These are phyloP conservation scores for Anisogramma anomala DNA, from an alignment of 2,329 filamentous ascomycete species.

Conservation along the genomic window DNA sequence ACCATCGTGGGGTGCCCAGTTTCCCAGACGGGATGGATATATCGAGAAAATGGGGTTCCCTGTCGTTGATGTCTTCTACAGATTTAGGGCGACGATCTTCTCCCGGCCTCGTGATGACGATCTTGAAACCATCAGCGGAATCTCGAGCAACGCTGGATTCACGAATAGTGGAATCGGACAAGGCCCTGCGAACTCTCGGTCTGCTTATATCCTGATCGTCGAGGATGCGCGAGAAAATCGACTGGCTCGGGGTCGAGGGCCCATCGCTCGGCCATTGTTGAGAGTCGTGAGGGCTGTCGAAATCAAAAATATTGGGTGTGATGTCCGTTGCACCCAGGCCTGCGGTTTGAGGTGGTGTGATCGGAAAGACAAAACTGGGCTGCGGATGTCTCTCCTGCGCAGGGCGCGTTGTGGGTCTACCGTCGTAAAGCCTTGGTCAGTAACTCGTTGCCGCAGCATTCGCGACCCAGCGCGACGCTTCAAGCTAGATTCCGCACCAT, in stretches of 20 bases:
- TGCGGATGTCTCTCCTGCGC: conserved; percentile 50
- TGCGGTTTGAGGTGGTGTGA: conserved; percentile 48
- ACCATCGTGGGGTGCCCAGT: conserved; percentile 73
- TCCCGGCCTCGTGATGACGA: conserved; percentile 64
- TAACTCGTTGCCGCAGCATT: neutral
- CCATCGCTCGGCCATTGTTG: conserved; percentile 33
- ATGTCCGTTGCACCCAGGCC: conserved; percentile 37
- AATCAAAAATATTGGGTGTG: conserved; percentile 16
- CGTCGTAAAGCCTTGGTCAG: neutral
- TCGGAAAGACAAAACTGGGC: conserved; percentile 47
- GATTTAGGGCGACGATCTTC: conserved; percentile 50
- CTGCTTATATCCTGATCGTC: conserved; percentile 21
- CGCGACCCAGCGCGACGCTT: too few species aligned
- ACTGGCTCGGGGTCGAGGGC: conserved; percentile 26
- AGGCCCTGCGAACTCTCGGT: conserved; percentile 46
- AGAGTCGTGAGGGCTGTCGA: conserved; percentile 23
- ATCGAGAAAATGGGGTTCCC: conserved; percentile 47
- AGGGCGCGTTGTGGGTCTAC: conserved; percentile 49
- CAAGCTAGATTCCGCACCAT: neutral
- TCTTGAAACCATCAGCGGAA: conserved; percentile 58
- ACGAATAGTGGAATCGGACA: conserved; percentile 67
- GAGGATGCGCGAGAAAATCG: conserved; percentile 24
- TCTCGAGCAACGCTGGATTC: conserved; percentile 44
- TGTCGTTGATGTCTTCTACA: conserved; percentile 41
- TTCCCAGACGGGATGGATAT: conserved; percentile 75